Evolutionary conservation across 139 green algal species (phyloP).

Genomic region (Closterium sp.): DNA sequence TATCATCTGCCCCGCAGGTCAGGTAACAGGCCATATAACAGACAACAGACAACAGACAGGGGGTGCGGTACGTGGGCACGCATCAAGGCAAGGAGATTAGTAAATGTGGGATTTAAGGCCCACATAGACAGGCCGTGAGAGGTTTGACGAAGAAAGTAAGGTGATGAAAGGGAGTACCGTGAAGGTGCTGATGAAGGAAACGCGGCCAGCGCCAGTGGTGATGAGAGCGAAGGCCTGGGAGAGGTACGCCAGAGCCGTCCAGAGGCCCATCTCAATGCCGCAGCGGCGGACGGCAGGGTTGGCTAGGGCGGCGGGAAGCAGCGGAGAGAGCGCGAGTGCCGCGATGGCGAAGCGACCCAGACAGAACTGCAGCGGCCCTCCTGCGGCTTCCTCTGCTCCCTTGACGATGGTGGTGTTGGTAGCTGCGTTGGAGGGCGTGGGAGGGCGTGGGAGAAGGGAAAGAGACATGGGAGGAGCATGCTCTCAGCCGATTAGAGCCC

Average conservation of each 20-base stretch:
- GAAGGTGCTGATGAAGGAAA: conserved; percentile 76
- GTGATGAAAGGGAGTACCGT: conserved; percentile 60
- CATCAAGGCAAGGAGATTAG: not conserved
- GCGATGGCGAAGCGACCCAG: conserved; percentile 42
- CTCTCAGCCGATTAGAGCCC: not conserved
- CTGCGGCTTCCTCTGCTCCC: conserved; percentile 15
- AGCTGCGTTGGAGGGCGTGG: not conserved
- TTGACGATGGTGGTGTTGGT: conserved; percentile 45
- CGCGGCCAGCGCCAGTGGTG: conserved; percentile 68
- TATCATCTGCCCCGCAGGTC: conserved; percentile 33
- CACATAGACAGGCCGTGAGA: not conserved
- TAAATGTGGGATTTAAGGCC: not conserved
- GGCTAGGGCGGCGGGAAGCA: not conserved
- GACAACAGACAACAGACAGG: not conserved
- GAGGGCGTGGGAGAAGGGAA: not conserved
- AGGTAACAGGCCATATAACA: not conserved
- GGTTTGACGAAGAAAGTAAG: not conserved
- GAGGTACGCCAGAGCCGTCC: conserved; percentile 17
- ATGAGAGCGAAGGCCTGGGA: conserved; percentile 68
- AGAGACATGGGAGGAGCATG: not conserved
- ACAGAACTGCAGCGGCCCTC: conserved; percentile 25
- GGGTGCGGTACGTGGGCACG: not conserved
- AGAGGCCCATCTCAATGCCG: conserved; percentile 38
- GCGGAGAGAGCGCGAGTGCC: conserved; percentile 27
- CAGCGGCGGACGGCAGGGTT: not conserved